phyloP scores from a whole-genome alignment of 164 flowering plant species.

The Aristolochia contorta region DNA sequence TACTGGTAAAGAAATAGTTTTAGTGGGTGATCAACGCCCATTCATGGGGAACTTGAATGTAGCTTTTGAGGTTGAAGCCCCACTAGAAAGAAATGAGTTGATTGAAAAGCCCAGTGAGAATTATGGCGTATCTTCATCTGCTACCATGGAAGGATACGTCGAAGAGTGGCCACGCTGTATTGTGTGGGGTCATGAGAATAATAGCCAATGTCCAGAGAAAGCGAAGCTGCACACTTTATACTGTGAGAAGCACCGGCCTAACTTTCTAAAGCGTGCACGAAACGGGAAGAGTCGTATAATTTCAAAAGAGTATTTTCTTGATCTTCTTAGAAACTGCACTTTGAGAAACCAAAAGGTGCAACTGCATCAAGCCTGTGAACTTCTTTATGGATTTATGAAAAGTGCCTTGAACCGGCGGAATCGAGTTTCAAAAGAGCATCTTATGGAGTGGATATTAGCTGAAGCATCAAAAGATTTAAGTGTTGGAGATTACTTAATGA shows the following conservation, averaged over 20 bases:
- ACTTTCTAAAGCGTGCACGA: constrained; percentile 92
- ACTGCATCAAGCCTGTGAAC: constrained; percentile 82
- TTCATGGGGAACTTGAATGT: constrained; percentile 26
- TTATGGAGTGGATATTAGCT: constrained; percentile 74
- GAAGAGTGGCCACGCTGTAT: constrained; percentile 38
- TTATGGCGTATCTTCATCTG: constrained; percentile 16
- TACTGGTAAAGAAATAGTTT: constrained; percentile 32
- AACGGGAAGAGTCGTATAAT: constrained; percentile 84
- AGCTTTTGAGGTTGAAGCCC: constrained; percentile 17
- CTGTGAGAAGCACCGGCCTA: constrained; percentile 87
- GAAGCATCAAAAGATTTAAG: constrained; percentile 70
- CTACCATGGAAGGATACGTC: constrained; percentile 12
- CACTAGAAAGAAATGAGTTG: constrained; percentile 17
- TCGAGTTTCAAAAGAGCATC: constrained; percentile 70
- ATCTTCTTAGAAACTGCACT: constrained; percentile 49
- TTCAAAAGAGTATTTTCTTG: constrained; percentile 73
- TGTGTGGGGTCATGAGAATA: constrained; percentile 33
- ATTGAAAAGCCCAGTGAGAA: constrained; percentile 23
- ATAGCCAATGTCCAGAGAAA: constrained; percentile 44
- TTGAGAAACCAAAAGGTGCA: constrained; percentile 51
- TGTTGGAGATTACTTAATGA: constrained; percentile 47
- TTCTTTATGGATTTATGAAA: constrained; percentile 68
- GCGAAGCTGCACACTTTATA: constrained; percentile 63
- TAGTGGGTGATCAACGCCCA: constrained; percentile 23
- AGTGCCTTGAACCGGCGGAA: constrained; percentile 57